Evolutionary conservation across 176 grass and related monocot genomes (phyloP).

Genomic region (Cymbopogon citratus): DNA sequence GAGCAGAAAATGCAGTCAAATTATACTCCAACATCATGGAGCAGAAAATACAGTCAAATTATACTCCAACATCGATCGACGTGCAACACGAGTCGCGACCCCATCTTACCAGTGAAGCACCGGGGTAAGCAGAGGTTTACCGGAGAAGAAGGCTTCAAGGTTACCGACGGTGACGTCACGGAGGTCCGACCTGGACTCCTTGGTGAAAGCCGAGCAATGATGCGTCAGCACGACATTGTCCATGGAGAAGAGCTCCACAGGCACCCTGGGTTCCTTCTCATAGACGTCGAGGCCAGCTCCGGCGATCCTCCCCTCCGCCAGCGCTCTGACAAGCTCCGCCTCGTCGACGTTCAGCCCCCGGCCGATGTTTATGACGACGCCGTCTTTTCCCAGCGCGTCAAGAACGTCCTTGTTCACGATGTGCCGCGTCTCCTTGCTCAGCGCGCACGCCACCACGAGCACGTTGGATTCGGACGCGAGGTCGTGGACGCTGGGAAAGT

Average conservation of each 20-base stretch:
- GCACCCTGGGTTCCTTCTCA: slow-evolving; percentile 4
- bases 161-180: neutral
- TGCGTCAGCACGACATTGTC: slow-evolving; percentile 11
- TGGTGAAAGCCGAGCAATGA: neutral
- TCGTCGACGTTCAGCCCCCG: slow-evolving; percentile 7
- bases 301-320: neutral
- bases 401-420: neutral
- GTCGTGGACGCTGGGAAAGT: neutral
- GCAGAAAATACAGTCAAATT: too few relatives aligned
- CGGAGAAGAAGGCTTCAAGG: neutral
- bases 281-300: slow-evolving; percentile 25
- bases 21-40: too few relatives aligned
- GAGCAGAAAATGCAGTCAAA: too few relatives aligned
- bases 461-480: neutral
- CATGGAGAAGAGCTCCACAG: neutral
- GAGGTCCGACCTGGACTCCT: neutral
- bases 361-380: slow-evolving; percentile 11
- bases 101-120: too few relatives aligned
- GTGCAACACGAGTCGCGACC: too few relatives aligned
- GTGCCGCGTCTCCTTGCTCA: slow-evolving; percentile 5
- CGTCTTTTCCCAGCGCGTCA: neutral
- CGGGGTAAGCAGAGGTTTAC: neutral
- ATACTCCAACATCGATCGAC: too few relatives aligned
- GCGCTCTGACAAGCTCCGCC: neutral
- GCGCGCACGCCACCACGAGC: neutral